Percentiles rank a stretch among this genome's conserved stretches.
Conservation (phyloP, 2,329 filamentous ascomycete genomes). For the Epichloe sp. region DNA sequence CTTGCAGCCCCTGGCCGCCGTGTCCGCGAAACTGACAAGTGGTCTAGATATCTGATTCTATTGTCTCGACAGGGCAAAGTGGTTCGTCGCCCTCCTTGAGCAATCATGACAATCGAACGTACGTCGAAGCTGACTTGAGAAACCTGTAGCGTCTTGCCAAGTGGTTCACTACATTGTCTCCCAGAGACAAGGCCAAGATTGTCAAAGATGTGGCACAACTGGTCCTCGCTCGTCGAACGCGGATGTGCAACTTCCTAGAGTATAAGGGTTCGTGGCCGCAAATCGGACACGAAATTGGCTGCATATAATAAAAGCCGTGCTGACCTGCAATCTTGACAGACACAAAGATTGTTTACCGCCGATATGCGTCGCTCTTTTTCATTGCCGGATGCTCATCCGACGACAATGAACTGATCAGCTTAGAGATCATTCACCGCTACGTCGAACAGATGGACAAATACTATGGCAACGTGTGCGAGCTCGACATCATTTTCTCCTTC, state of each 20-base stretch:
- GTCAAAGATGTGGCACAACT: slow-evolving; percentile 99
- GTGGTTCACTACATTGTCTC: slow-evolving; percentile 97
- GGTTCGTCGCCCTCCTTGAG: slow-evolving; percentile 45
- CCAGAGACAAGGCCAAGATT: slow-evolving; percentile 98
- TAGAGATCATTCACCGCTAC: slow-evolving; percentile 97
- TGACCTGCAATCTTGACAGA: slow-evolving; percentile 38
- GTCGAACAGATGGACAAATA: slow-evolving; percentile 99
- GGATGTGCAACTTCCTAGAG: slow-evolving; percentile 99
- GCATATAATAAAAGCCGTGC: neutral
- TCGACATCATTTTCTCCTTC: slow-evolving; percentile 99
- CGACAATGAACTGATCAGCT: slow-evolving; percentile 95
- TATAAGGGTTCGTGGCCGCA: slow-evolving; percentile 65
- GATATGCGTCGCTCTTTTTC: slow-evolving; percentile 98
- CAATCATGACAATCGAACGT: neutral
- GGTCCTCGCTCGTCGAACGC: slow-evolving; percentile 84
- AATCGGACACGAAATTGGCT: neutral
- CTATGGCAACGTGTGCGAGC: slow-evolving; percentile 98
- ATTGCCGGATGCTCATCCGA: slow-evolving; percentile 95
- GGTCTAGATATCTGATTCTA: slow-evolving; percentile 80
- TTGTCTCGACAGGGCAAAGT: slow-evolving; percentile 98
- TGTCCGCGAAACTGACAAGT: slow-evolving; percentile 11
- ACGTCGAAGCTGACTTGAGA: slow-evolving; percentile 4
- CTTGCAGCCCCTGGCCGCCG: slow-evolving; percentile 1
- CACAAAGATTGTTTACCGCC: slow-evolving; percentile 95
- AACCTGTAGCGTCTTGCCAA: slow-evolving; percentile 75